Evolutionary conservation across 306 rosid species (phyloP).

Genomic region (Chamaecrista fasciculata): DNA sequence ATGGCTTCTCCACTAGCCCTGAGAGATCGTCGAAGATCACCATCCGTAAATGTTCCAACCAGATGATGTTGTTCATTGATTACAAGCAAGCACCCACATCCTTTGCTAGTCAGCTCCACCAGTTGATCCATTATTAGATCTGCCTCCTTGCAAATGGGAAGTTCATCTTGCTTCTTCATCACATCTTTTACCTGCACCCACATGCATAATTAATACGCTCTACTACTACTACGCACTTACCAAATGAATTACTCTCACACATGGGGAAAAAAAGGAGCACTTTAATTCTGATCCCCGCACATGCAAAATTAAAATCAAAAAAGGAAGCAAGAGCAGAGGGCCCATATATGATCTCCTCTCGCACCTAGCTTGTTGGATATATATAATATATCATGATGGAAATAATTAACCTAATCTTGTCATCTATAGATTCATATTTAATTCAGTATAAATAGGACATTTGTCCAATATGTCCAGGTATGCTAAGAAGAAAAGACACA

Average conservation of each 20-base stretch:
- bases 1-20: slow-evolving; percentile 83
- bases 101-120: slow-evolving; percentile 80
- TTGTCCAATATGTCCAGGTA: too few relatives aligned
- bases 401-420: too few relatives aligned
- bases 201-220: too few relatives aligned
- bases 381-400: too few relatives aligned
- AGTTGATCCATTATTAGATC: slow-evolving; percentile 89
- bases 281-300: not conserved
- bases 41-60: slow-evolving; percentile 90
- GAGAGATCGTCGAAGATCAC: slow-evolving; percentile 95
- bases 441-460: too few relatives aligned
- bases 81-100: slow-evolving; percentile 89
- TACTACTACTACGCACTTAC: too few relatives aligned
- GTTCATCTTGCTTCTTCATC: slow-evolving; percentile 86
- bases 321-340: not conserved
- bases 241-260: too few relatives aligned
- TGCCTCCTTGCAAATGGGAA: slow-evolving; percentile 79
- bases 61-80: slow-evolving; percentile 51
- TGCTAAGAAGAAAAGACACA: too few relatives aligned
- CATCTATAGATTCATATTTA: too few relatives aligned
- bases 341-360: too few relatives aligned
- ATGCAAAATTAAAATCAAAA: not conserved
- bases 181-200: slow-evolving; percentile 75
- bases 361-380: too few relatives aligned
- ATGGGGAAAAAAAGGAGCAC: too few relatives aligned